phyloP scores from a whole-genome alignment of 768 basidiomycete genomes.

The Suillus paluster region DNA sequence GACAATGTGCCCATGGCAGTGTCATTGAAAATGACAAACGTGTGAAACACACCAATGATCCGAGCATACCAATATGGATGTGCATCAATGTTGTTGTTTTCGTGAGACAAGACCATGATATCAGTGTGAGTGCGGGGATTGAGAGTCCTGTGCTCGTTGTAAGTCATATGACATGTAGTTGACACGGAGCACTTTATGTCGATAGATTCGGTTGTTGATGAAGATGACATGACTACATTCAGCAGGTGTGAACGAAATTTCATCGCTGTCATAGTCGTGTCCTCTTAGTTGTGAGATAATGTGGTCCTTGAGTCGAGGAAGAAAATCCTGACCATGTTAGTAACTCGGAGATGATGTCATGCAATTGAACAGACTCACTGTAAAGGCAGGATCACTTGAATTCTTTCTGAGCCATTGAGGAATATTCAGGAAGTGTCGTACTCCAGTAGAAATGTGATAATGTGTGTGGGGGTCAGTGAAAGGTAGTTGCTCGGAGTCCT shows the following conservation, averaged over 20 bases:
- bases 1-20: not conserved
- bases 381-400: not conserved
- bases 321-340: constrained; percentile 17
- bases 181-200: constrained; percentile 16
- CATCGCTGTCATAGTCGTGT: constrained; percentile 31
- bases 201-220: constrained; percentile 27
- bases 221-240: constrained; percentile 28
- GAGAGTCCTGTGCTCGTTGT: constrained; percentile 40
- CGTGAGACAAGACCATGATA: not conserved
- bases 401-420: not conserved
- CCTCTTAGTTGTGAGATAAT: constrained; percentile 15
- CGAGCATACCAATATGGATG: constrained; percentile 44
- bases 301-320: constrained; percentile 22
- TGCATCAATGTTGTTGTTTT: constrained; percentile 9
- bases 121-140: constrained; percentile 36
- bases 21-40: not conserved
- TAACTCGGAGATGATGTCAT: too few relatives aligned
- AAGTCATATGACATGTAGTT: constrained; percentile 35
- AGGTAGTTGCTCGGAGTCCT: not conserved
- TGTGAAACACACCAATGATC: not conserved
- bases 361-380: not conserved
- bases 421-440: not conserved
- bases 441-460: not conserved
- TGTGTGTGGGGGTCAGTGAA: not conserved
- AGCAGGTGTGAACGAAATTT: constrained; percentile 17